Conservation (phyloP, 306 rosid species). For the Quercus engelmannii region DNA sequence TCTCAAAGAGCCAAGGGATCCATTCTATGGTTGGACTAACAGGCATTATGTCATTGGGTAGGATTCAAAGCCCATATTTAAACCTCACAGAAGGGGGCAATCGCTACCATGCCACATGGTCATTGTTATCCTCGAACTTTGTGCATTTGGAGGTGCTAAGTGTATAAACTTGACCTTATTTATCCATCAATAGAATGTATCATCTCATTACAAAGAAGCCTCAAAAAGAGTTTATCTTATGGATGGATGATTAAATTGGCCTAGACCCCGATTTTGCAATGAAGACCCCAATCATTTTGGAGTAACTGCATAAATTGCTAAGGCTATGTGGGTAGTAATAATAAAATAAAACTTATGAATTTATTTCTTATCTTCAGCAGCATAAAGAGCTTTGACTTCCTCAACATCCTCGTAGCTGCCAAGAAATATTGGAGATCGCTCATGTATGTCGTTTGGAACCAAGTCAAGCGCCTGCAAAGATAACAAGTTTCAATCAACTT, state of each 20-base stretch:
- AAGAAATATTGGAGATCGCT: slow-evolving; percentile 82
- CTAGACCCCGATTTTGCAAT: neutral
- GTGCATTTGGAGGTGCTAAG: neutral
- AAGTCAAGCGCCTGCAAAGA: slow-evolving; percentile 75
- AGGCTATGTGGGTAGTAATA: neutral
- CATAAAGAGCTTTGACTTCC: slow-evolving; percentile 79
- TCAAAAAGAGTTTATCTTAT: neutral
- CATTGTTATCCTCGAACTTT: neutral
- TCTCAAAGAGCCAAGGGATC: neutral
- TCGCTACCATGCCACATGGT: neutral
- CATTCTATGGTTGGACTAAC: neutral
- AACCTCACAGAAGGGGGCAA: too few species aligned
- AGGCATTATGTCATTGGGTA: neutral
- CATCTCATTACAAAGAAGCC: neutral
- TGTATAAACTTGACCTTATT: neutral
- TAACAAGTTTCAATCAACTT: neutral
- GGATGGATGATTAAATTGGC: neutral
- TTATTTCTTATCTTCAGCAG: slow-evolving; percentile 47
- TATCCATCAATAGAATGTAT: neutral
- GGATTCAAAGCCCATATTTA: too few species aligned
- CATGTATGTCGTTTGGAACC: slow-evolving; percentile 70
- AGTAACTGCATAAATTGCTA: neutral
- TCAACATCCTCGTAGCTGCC: slow-evolving; percentile 91
- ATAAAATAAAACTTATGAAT: neutral
- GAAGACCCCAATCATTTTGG: neutral